Evolutionary conservation across 2,329 filamentous ascomycete species (phyloP), one percentile per base, ranked within the genome.

Genomic region (Pyrenophora graminea): DNA sequence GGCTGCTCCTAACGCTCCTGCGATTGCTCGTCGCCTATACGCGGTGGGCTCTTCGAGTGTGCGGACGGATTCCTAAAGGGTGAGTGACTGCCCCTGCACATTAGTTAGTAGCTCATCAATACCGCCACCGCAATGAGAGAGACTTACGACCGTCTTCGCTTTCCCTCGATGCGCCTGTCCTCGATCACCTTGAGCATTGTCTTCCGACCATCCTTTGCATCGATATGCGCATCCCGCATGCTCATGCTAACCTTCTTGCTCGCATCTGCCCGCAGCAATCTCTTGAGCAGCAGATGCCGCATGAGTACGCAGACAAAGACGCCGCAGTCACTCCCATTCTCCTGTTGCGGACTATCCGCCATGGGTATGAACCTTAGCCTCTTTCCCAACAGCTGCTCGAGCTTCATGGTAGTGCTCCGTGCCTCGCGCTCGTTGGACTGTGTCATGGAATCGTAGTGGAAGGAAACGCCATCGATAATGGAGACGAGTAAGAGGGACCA

Each of bases 251-350:
- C 88, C 76, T 96, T 96, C 72, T 93, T 86, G 56, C 85, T 84
- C 2, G 89, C 86, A 67, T 91, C 88, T 7, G 90, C 91, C 60
- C 82, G 84, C 51, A 99, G 77, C 19, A 99, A 79, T 50, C 90
- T 81, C 74, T 91, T 92, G 43, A 97, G 80, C 15, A 99, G 81
- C n/a, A 99, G 77, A 75, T 97, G 89, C 41, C 91, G 86, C 92
- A 99, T 99, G 56, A 93, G 82, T 59, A 97, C 83, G 73, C 94
- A 97, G 3, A 99, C 94, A 72, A 92, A 97, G 1, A 99, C 90
- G 15, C 94, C 94, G 64, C 94, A 99, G 74, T 99, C 94, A 68
- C 85, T 93, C 21, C 89, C 86, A 62, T 97, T 97, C 62, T 92
- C 88, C 73, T 99, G 94, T 66, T 95, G 89, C 0, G 94, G 94